Evolutionary conservation across 352 stramenopile species (phyloP), one percentile per base, ranked within the genome.

Genomic region (Phytophthora quininea): DNA sequence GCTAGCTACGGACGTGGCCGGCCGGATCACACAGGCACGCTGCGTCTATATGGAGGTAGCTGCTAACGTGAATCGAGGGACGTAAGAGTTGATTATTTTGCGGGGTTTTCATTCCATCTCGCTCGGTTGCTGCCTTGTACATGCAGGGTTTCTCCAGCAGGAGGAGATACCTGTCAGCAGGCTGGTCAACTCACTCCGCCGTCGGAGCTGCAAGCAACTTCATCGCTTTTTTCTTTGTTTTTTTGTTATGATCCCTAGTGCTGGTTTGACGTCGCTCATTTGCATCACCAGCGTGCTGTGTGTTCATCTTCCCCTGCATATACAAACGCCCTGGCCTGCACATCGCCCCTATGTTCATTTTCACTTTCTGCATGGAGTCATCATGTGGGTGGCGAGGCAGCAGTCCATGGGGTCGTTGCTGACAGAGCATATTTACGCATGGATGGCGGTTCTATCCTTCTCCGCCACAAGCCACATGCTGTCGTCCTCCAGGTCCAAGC

Each of bases 361-460:
- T 24, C 50, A 55, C 64, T 69, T 59, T 66, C 60, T 62, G 49
- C 63, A 71, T 59, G 47, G 35, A n/a, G 64, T 67, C 30, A 24
- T 63, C 45, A 15, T 15, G 45, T 53, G 30, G n/a, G 64, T 63
- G 33, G 56, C 59, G 33, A 37, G 33, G 54, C 48, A 47, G 37
- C 42, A 29, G 43, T 59, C 76, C 69, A 76, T 35, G 7, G 14
- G 43, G 45, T 54, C 53, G 56, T 35, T 58, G 63, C 24, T 45
- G 32, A 59, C 62, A 64, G 50, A 49, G 54, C 27, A 62, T 54
- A 68, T 35, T 80, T 74, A 89, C 19, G 87, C 87, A 73, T 95
- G 87, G 67, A 95, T 93, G 38, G 87, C 85, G 15, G 84, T 89
- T 74, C 87, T 73, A 74, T 95, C 87, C 73, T 95, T 93, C 64